Evolutionary conservation across 2,329 filamentous ascomycete species (phyloP).

Genomic region (Aureobasidium uvarum): DNA sequence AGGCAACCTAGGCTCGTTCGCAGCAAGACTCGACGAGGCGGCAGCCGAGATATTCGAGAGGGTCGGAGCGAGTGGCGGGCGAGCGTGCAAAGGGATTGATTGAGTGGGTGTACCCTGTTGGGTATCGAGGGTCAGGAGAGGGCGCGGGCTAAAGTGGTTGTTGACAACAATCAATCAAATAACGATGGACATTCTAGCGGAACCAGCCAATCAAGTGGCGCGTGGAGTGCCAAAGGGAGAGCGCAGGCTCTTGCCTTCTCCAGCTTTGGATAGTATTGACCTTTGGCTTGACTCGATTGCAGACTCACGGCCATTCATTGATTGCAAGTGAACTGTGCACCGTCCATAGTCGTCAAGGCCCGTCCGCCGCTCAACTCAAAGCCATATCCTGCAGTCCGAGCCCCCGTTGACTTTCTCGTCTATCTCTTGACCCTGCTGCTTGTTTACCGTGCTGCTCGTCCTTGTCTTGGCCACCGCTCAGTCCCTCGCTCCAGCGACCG

Average conservation of each 20-base stretch:
- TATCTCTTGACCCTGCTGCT: slow-evolving; percentile 16
- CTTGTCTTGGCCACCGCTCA: slow-evolving; percentile 20
- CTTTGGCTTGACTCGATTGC: slow-evolving; percentile 19
- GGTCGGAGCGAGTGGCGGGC: not conserved
- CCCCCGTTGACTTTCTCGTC: not conserved
- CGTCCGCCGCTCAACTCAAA: slow-evolving; percentile 2
- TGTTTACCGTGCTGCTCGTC: slow-evolving; percentile 13
- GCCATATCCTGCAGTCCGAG: not conserved
- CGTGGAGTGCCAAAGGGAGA: slow-evolving; percentile 9
- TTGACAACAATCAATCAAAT: slow-evolving; percentile 23
- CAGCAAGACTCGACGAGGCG: not conserved
- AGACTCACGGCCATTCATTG: not conserved
- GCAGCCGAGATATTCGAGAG: slow-evolving; percentile 9
- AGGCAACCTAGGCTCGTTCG: not conserved
- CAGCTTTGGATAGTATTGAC: slow-evolving; percentile 8
- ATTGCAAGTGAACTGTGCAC: slow-evolving; percentile 17
- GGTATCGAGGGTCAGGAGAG: slow-evolving; percentile 2
- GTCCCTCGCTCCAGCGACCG: not conserved
- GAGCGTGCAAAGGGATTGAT: slow-evolving; percentile 15
- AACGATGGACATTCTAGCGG: slow-evolving; percentile 12
- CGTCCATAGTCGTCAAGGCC: slow-evolving; percentile 6
- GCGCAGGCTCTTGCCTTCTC: slow-evolving; percentile 3
- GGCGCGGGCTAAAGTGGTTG: slow-evolving; percentile 2
- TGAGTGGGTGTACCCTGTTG: not conserved
- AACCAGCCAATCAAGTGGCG: slow-evolving; percentile 1